These are phyloP conservation scores for Fusarium piperis DNA, from an alignment of 2,329 filamentous ascomycete genomes.

Conservation along the genomic window DNA sequence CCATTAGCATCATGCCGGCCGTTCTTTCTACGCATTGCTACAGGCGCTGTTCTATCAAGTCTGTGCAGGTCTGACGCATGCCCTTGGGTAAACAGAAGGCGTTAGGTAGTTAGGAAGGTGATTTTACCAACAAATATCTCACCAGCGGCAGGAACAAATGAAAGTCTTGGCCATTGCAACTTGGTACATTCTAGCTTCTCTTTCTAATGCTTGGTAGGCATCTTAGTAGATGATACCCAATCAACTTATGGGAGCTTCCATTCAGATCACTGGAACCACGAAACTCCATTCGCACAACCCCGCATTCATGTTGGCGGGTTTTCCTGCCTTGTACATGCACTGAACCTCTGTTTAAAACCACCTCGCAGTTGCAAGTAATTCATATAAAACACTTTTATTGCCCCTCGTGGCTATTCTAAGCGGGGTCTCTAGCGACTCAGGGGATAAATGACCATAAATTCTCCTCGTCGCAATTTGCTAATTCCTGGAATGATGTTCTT, in stretches of 20 bases:
- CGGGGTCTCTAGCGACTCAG: too few species aligned
- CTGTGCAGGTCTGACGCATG: neutral
- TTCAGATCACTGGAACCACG: neutral
- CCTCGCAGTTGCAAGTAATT: too few species aligned
- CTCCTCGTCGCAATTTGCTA: too few species aligned
- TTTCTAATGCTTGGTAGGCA: neutral
- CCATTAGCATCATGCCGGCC: accelerated
- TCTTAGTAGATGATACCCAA: too few species aligned
- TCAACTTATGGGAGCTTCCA: too few species aligned
- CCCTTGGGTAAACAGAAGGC: neutral
- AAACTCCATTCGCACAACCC: neutral
- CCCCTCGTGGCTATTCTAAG: too few species aligned
- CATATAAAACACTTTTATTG: too few species aligned
- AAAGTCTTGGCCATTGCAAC: too few species aligned
- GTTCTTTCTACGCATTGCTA: neutral
- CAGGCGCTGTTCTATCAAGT: neutral
- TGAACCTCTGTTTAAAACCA: neutral
- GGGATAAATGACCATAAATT: too few species aligned
- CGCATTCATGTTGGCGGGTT: neutral
- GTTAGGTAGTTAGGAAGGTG: neutral
- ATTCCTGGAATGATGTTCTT: too few species aligned
- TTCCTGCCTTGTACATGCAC: neutral
- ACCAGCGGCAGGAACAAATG: neutral
- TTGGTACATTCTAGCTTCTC: neutral
- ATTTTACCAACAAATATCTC: too few species aligned